phyloP scores from a whole-genome alignment of 2,329 filamentous ascomycete genomes.

The Aureobasidium sp. region DNA sequence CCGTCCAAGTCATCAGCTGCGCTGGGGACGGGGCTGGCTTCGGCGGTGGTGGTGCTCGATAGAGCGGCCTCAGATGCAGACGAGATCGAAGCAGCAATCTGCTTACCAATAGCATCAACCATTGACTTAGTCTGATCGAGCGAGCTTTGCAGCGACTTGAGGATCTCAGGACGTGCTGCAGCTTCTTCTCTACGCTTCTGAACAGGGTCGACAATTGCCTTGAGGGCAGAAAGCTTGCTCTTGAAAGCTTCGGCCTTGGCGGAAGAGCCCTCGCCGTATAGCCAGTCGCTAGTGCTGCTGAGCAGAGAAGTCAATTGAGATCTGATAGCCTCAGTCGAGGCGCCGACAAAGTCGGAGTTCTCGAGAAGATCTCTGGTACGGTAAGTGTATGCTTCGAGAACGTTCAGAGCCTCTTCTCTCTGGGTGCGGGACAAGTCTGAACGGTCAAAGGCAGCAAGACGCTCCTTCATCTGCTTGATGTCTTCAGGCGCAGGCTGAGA shows the following conservation, averaged over 20 bases:
- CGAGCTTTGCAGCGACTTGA: constrained; percentile 60
- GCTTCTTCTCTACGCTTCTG: constrained; percentile 67
- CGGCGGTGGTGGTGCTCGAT: constrained; percentile 28
- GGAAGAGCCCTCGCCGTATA: constrained; percentile 75
- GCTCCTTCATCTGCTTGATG: constrained; percentile 51
- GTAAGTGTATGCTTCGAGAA: constrained; percentile 91
- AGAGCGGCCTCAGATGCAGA: constrained; percentile 34
- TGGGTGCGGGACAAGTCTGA: constrained; percentile 70
- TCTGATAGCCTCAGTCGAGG: constrained; percentile 61
- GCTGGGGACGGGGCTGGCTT: constrained; percentile 40
- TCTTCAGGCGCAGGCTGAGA: constrained; percentile 52
- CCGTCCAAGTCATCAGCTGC: constrained; percentile 51
- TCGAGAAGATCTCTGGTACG: constrained; percentile 74
- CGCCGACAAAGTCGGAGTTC: constrained; percentile 62
- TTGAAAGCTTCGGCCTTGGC: constrained; percentile 68
- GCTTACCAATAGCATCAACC: constrained; percentile 57
- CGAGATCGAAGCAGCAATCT: constrained; percentile 53
- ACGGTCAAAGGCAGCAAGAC: constrained; percentile 70
- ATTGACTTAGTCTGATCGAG: constrained; percentile 65
- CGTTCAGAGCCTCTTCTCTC: constrained; percentile 82
- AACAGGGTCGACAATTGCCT: constrained; percentile 69
- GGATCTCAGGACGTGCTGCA: constrained; percentile 57
- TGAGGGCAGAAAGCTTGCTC: constrained; percentile 65
- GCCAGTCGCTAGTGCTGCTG: constrained; percentile 71
- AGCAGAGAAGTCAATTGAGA: constrained; percentile 58